Evolutionary conservation across 2,329 filamentous ascomycete species (phyloP).

Genomic region (Trichoderma breve): DNA sequence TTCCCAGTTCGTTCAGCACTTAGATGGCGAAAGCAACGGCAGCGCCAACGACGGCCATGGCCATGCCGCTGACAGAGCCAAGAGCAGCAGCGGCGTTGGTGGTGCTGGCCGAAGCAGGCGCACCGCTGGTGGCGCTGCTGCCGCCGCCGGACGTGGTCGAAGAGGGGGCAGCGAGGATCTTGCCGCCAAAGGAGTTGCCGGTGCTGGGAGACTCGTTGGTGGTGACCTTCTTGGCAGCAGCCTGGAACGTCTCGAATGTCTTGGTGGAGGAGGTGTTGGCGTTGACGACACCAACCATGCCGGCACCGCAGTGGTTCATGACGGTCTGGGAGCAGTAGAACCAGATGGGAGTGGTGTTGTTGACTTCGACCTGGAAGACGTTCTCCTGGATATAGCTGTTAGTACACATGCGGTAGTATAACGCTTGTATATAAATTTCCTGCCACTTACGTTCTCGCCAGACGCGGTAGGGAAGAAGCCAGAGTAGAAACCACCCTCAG

Average conservation of each 20-base stretch:
- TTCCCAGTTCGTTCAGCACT: background rate
- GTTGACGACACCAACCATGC: slow-evolving; percentile 22
- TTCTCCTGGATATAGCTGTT: slow-evolving; percentile 17
- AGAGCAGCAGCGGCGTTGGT: background rate
- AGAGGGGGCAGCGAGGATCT: background rate
- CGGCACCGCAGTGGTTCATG: slow-evolving; percentile 9
- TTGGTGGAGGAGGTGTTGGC: slow-evolving; percentile 1
- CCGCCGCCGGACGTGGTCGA: background rate
- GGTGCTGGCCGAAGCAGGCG: background rate
- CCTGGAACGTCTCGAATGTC: slow-evolving; percentile 15
- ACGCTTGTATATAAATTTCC: no score
- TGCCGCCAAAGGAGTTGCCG: slow-evolving; percentile 6
- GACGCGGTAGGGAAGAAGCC: slow-evolving; percentile 2
- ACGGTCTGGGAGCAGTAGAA: slow-evolving; percentile 22
- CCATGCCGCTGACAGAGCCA: slow-evolving; percentile 11
- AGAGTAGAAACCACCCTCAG: slow-evolving; percentile 24
- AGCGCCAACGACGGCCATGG: slow-evolving; percentile 10
- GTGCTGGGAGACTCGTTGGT: slow-evolving; percentile 5
- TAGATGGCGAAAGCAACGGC: slow-evolving; percentile 16
- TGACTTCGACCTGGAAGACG: slow-evolving; percentile 23
- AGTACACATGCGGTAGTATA: background rate
- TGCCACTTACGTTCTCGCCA: slow-evolving; percentile 7
- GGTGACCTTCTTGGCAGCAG: slow-evolving; percentile 2
- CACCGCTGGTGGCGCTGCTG: background rate
- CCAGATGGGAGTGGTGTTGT: slow-evolving; percentile 20